Conservation (phyloP, 2,329 filamentous ascomycete species). For the Amphichorda felina region DNA sequence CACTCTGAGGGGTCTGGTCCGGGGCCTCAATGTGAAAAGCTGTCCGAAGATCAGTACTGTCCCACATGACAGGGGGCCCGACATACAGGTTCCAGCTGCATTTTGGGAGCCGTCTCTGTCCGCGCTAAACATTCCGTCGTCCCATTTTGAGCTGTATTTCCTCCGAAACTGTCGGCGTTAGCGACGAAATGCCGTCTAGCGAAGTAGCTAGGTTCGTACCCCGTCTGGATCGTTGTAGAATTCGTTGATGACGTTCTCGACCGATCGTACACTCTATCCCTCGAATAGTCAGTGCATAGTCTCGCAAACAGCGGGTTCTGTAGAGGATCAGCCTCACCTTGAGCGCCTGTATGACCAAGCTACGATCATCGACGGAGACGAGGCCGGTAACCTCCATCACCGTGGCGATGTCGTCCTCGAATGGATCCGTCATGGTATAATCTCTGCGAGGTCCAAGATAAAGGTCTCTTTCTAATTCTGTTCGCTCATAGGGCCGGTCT, state of each 20-base stretch:
- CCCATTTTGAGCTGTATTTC: constrained; percentile 37
- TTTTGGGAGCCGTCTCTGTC: constrained; percentile 37
- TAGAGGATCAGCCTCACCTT: too few species aligned
- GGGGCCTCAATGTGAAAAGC: constrained; percentile 1
- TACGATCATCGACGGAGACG: constrained; percentile 24
- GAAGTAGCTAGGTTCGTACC: constrained; percentile 11
- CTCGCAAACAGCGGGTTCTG: too few species aligned
- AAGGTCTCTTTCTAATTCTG: too few species aligned
- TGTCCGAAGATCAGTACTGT: not conserved
- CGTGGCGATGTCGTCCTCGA: constrained; percentile 21
- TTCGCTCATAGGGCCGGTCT: too few species aligned
- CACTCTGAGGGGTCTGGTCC: constrained; percentile 23
- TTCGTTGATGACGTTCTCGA: constrained; percentile 36
- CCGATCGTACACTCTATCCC: too few species aligned
- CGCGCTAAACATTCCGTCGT: constrained; percentile 39
- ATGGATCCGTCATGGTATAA: constrained; percentile 19
- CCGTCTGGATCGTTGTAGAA: constrained; percentile 34
- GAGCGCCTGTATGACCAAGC: constrained; percentile 26
- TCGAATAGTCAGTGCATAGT: too few species aligned
- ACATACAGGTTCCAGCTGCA: constrained; percentile 31
- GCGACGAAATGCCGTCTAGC: not conserved
- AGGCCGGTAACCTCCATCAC: constrained; percentile 30
- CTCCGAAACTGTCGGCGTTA: constrained; percentile 25
- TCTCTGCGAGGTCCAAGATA: too few species aligned
- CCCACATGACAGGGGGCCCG: not conserved